Conservation (phyloP, 1,284 basidiomycete species). For the Rhodotorula sp. region DNA sequence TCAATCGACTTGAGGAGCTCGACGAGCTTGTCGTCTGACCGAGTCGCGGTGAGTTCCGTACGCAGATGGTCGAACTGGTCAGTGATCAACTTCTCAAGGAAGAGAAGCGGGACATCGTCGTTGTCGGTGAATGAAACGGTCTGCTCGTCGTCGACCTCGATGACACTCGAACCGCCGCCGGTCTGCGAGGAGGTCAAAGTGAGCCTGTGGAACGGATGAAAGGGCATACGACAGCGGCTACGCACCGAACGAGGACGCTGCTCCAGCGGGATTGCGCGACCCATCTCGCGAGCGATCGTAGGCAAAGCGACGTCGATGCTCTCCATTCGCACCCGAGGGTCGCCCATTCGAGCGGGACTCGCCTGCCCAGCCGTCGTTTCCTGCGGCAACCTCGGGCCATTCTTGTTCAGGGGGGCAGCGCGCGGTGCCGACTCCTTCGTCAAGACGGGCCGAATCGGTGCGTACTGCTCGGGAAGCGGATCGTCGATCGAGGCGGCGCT, state of each 20-base stretch:
- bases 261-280: slow-evolving; percentile 11
- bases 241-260: not conserved
- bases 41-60: slow-evolving; percentile 4
- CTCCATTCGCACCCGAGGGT: slow-evolving; percentile 3
- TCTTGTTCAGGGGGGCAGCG: not conserved
- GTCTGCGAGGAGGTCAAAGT: not conserved
- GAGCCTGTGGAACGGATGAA: too few species aligned
- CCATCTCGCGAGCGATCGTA: not conserved
- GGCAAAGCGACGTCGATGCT: slow-evolving; percentile 20
- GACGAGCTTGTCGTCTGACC: not conserved
- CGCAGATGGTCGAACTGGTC: slow-evolving; percentile 19
- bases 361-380: not conserved
- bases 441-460: not conserved
- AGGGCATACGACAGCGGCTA: not conserved
- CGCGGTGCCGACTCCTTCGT: not conserved
- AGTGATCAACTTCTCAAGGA: slow-evolving; percentile 26
- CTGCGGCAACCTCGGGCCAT: not conserved
- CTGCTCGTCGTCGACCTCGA: not conserved
- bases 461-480: slow-evolving; percentile 23
- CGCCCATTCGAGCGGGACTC: slow-evolving; percentile 12
- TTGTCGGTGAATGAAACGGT: not conserved
- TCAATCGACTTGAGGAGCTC: not conserved
- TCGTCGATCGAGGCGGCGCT: slow-evolving; percentile 15
- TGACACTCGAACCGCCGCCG: not conserved
- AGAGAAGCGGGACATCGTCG: slow-evolving; percentile 22